These are phyloP conservation scores for Lumnitzera racemosa DNA, from an alignment of 345 rosid species.

Conservation along the genomic window DNA sequence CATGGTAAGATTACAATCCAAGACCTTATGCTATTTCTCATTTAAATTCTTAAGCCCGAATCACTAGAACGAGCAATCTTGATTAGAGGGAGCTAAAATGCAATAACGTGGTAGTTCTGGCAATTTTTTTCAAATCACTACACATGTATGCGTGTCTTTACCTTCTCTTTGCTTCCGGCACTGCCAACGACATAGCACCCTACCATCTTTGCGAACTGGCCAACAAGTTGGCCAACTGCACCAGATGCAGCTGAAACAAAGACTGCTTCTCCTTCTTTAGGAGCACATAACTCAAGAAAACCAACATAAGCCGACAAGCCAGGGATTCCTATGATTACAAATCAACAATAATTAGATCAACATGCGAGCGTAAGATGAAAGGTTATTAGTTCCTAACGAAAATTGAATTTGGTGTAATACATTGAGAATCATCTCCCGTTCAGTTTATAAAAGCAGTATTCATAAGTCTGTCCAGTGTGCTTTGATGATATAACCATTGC, in stretches of 20 bases:
- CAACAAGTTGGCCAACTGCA: conserved; percentile 7
- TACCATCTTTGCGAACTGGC: conserved; percentile 7
- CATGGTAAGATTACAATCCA: neutral
- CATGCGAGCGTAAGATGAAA: no score
- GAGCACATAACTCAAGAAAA: conserved; percentile 10
- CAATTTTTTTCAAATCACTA: neutral
- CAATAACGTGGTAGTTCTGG: no score
- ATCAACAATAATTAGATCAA: neutral
- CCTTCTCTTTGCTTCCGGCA: conserved; percentile 10
- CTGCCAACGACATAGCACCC: conserved; percentile 15
- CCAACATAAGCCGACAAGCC: conserved; percentile 8
- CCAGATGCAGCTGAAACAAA: conserved; percentile 2
- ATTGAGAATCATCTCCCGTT: neutral
- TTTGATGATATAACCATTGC: neutral
- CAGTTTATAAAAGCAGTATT: neutral
- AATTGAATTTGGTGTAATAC: neutral
- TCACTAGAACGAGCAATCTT: neutral
- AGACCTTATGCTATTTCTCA: no score
- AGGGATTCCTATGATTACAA: conserved; percentile 6
- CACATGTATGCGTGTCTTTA: neutral
- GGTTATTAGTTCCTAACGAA: neutral
- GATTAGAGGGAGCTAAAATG: no score
- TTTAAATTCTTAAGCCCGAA: neutral
- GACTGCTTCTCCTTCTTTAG: conserved; percentile 6
- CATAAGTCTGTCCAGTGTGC: neutral